Base-by-base conservation (phyloP, 805 yeast genomes). In the Schizosaccharomyces japonicus region DNA sequence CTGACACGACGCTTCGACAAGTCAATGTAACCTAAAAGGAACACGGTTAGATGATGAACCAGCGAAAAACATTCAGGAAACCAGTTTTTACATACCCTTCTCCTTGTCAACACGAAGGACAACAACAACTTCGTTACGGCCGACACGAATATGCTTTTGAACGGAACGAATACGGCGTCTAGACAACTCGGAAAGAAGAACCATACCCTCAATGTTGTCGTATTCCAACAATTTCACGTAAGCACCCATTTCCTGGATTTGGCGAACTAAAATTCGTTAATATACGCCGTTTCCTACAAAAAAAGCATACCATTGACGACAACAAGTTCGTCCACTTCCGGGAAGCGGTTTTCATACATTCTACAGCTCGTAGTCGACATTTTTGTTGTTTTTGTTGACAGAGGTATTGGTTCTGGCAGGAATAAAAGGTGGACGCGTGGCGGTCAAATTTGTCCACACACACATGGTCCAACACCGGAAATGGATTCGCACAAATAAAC, bases 141-240 rank as follows among this genome's bases (percentile, higher is more conserved):
- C 98, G 53, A 90, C 96, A 68, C 96, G 80, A 64, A 90, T 85
- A 62, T 84, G 74, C 63, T 90, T 90, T 66, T 90, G 98, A 60
- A 90, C 90, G 48, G 95, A 83, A 65, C 98, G 76, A 59, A 90
- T 90, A 69, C 98, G 92, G 72, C 98, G 83, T 74, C 98, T 81
- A 32, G 96, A 85, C 56, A 90, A 73, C 67, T 90, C 98, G 39
- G 94, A 80, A 58, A 90, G 73, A 54, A 90, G 70, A 50, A 90
- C 94, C 98, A 90, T 90, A 59, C 98, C 98, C 66, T 90, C 98
- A 60, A 90, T 87, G 63, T 87, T 90, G 66, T 90, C 96, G 61
- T 90, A 90, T 66, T 90, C 98, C 54, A 90, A 72, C 54, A 90
- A 71, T 64, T 84, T 87, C 54, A 90, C 94, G 63, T 90, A 90